Conservation (phyloP, 2,329 filamentous ascomycete species). For the Aaosphaeria pasadenensis region DNA sequence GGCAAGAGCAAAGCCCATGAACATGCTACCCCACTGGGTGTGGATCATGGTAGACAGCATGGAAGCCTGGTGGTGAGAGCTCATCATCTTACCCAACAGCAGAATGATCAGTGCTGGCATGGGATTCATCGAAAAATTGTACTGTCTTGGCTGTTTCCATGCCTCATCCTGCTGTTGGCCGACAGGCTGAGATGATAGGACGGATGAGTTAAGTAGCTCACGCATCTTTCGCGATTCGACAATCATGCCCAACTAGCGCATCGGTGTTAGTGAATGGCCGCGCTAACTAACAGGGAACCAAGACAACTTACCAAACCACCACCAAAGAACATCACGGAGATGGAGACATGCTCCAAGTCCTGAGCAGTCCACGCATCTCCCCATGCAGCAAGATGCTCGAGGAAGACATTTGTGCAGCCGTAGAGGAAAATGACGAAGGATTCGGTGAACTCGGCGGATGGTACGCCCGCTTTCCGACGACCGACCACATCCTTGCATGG, state of each 20-base stretch:
- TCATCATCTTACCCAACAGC: slow-evolving; percentile 91
- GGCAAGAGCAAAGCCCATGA: slow-evolving; percentile 76
- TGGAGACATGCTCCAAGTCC: slow-evolving; percentile 89
- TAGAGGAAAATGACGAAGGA: slow-evolving; percentile 89
- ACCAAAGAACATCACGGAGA: slow-evolving; percentile 90
- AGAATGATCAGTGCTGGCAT: slow-evolving; percentile 84
- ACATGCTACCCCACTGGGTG: slow-evolving; percentile 85
- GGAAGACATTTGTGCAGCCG: slow-evolving; percentile 83
- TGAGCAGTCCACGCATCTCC: slow-evolving; percentile 69
- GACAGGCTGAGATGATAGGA: slow-evolving; percentile 37
- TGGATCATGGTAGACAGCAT: slow-evolving; percentile 91
- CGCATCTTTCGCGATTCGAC: slow-evolving; percentile 69
- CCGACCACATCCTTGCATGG: slow-evolving; percentile 57
- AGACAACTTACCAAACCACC: slow-evolving; percentile 69
- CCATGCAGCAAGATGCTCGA: slow-evolving; percentile 79
- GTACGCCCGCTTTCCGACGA: slow-evolving; percentile 60
- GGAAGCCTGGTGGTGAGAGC: slow-evolving; percentile 78
- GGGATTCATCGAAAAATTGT: slow-evolving; percentile 78
- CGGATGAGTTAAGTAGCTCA: slow-evolving; percentile 57
- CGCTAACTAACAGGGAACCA: background rate
- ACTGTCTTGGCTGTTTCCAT: slow-evolving; percentile 62
- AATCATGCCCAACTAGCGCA: slow-evolving; percentile 67
- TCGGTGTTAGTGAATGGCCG: slow-evolving; percentile 17
- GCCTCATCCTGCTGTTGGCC: slow-evolving; percentile 38
- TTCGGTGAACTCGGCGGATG: slow-evolving; percentile 85